These are phyloP conservation scores for Tetramitus jugosus DNA, from an alignment of 208 protist genomes.

Conservation along the genomic window DNA sequence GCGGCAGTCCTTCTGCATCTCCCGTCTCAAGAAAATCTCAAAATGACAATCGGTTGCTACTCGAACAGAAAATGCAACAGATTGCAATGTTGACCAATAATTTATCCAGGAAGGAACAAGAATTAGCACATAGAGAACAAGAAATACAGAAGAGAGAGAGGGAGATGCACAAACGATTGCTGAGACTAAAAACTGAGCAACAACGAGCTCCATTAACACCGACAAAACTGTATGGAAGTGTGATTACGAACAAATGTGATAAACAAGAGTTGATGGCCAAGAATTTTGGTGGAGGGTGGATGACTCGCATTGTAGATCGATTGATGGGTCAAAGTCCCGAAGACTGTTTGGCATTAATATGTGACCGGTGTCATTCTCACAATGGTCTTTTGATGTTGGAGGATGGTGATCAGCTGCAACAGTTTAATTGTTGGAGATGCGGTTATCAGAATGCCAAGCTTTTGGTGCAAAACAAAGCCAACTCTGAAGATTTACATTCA, in stretches of 20 bases:
- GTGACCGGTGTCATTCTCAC: background rate
- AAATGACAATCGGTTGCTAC: background rate
- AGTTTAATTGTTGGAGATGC: too few relatives aligned
- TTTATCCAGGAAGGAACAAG: background rate
- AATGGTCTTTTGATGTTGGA: conserved; percentile 10
- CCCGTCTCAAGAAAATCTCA: too few relatives aligned
- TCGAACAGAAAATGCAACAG: background rate
- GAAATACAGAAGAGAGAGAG: background rate
- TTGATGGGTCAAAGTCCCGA: background rate
- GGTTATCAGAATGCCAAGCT: too few relatives aligned
- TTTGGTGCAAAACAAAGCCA: too few relatives aligned
- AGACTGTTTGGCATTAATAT: background rate
- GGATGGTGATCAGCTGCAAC: background rate
- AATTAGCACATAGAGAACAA: background rate
- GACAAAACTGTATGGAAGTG: background rate
- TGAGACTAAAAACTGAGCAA: background rate
- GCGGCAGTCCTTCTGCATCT: too few relatives aligned
- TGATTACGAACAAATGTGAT: background rate
- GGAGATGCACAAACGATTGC: too few relatives aligned
- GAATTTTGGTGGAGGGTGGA: background rate
- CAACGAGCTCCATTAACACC: background rate
- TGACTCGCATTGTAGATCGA: background rate
- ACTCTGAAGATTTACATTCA: too few relatives aligned
- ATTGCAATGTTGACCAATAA: background rate
- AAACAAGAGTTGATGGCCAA: background rate